Base-by-base conservation (phyloP, 2,329 filamentous ascomycete species). In the Myriosclerotinia duriaeana region DNA sequence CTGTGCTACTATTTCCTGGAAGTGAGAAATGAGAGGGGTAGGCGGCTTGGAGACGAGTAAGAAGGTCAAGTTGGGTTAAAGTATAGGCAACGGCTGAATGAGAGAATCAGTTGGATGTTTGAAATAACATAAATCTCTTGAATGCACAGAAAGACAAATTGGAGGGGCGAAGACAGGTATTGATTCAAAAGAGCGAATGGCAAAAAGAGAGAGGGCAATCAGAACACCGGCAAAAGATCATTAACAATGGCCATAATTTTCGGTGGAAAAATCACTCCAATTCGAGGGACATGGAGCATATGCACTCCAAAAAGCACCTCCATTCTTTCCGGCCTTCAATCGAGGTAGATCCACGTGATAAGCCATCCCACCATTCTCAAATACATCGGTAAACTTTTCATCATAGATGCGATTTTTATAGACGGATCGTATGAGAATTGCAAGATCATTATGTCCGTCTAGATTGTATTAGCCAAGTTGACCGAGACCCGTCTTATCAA, bases 231-330 rank as follows among this genome's bases (percentile, higher is more conserved):
- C 34, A 15, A 50, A 26, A 61, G 0, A 56, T 36, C 44, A 71
- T 84, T 76, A 78, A 90, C 88, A 88, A 9, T 83, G 77, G 7
- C 84, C 85, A 74, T 93, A 93, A 74, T 87, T 90, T 64, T 83
- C 84, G 73, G 93, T 85, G 0, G 89, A 90, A 74, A 91, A 93
- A 77, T 96, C 87, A 5, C 84, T 84, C 56, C 86, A 87, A 73
- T 94, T 87, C 14, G 78, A 77, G 0, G 93, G 93, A 74, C 93
- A 97, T 0, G 86, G 85, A 52, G 90, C 87, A 73, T 84, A 98
- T 12, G 95, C 92, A 75, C 89, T 93, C 94, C 93, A 97, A 77
- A 97, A 97, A n/a, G 91, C 88, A 65, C 93, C 94, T 50, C 93
- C 93, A 69, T 89, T 87, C 71, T 84, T 82, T 1, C 93, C 93